Percentiles rank a stretch among this genome's conserved stretches.
Evolutionary conservation across 371 early-diverging fungal genomes (phyloP).

Genomic region (Thermomucor indicae-seudaticae): DNA sequence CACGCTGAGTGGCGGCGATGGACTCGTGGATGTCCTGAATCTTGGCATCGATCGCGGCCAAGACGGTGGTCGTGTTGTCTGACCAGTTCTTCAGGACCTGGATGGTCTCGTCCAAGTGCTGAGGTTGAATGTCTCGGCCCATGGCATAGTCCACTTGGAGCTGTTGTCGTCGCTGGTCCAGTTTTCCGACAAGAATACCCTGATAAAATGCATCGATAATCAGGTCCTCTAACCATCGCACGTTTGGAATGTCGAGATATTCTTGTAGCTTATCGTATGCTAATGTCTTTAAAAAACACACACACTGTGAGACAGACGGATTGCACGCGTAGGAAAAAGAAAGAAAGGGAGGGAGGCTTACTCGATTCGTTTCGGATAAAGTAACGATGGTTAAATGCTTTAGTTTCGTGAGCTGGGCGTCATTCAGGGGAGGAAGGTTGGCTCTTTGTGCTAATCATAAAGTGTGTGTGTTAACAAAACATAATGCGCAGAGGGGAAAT

Average conservation of each 20-base stretch:
- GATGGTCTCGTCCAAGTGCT: constrained; percentile 56
- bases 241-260: constrained; percentile 68
- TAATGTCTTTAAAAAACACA: constrained; percentile 44
- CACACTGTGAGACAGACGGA: too few relatives aligned
- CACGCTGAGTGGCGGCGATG: constrained; percentile 54
- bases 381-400: constrained; percentile 76
- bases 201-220: constrained; percentile 85
- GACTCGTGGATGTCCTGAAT: constrained; percentile 55
- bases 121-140: constrained; percentile 77
- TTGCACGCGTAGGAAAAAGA: too few relatives aligned
- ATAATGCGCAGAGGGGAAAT: background rate
- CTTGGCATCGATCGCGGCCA: constrained; percentile 63
- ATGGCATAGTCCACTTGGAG: constrained; percentile 79
- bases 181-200: constrained; percentile 69
- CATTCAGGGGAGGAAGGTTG: constrained; percentile 59
- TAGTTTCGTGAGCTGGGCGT: constrained; percentile 63
- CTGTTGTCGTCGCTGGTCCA: constrained; percentile 74
- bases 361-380: constrained; percentile 60
- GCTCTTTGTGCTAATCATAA: constrained; percentile 35
- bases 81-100: constrained; percentile 59
- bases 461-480: background rate
- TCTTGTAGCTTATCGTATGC: constrained; percentile 59
- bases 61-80: constrained; percentile 45
- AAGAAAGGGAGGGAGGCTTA: too few relatives aligned
- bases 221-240: constrained; percentile 80